Conservation (phyloP, 345 rosid genomes). For the Eucalyptus urophylla region DNA sequence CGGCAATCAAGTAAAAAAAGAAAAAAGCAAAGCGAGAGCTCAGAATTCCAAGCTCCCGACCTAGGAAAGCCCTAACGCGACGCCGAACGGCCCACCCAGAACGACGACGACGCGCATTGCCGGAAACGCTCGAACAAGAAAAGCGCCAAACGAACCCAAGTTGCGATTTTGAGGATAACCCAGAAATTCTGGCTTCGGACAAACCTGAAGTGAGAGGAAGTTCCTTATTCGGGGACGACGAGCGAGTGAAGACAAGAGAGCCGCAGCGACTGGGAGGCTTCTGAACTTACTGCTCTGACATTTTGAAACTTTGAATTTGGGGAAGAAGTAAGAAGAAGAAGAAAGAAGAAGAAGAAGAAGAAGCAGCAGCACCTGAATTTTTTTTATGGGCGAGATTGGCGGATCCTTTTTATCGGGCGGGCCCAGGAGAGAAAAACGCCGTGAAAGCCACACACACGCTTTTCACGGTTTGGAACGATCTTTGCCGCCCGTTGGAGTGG, state of each 20-base stretch:
- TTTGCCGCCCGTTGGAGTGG: neutral
- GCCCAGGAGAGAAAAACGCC: neutral
- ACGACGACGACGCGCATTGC: neutral
- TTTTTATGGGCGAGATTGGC: neutral
- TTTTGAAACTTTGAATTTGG: conserved; percentile 4
- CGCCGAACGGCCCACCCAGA: neutral
- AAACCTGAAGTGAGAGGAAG: neutral
- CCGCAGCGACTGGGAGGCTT: neutral
- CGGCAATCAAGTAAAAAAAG: neutral
- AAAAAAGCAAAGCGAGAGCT: neutral
- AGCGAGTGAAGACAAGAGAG: neutral
- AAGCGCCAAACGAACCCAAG: neutral
- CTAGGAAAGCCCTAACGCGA: neutral
- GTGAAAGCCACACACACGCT: neutral
- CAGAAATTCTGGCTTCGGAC: neutral
- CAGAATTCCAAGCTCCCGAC: neutral
- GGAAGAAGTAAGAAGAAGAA: neutral
- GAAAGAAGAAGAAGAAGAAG: neutral
- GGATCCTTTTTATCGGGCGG: neutral
- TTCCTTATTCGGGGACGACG: neutral
- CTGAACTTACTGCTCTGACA: neutral
- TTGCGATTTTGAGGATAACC: neutral
- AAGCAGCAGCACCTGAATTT: neutral
- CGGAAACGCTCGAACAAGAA: neutral
- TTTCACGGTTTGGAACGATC: neutral